Conservation (phyloP, 1,139 yeast species). For the Candida glucosophila region DNA sequence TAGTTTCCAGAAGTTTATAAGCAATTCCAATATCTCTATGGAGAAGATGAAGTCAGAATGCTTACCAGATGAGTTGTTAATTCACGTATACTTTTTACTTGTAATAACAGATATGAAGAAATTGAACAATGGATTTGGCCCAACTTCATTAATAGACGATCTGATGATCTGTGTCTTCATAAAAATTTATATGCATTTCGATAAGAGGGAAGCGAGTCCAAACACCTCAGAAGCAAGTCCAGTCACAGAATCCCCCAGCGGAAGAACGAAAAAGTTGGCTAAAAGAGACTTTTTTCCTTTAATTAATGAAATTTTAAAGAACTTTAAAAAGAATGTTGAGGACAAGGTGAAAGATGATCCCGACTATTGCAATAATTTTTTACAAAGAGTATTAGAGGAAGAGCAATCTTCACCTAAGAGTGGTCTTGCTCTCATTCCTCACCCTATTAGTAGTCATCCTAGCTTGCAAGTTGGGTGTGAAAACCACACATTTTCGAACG, state of each 20-base stretch:
- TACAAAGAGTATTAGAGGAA: constrained; percentile 5
- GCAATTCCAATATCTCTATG: constrained; percentile 27
- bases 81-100: constrained; percentile 35
- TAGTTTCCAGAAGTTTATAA: constrained; percentile 37
- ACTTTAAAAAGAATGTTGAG: constrained; percentile 23
- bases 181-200: constrained; percentile 30
- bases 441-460: background rate
- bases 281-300: constrained; percentile 38
- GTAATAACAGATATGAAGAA: constrained; percentile 60
- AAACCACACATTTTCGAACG: too few species aligned
- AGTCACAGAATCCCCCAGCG: constrained; percentile 20
- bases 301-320: constrained; percentile 26
- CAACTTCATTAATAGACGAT: constrained; percentile 73
- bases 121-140: constrained; percentile 73
- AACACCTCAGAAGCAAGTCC: constrained; percentile 2
- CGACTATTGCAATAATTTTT: constrained; percentile 23
- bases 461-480: background rate
- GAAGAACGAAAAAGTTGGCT: constrained; percentile 31
- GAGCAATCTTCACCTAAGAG: background rate
- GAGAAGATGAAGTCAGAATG: constrained; percentile 21
- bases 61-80: constrained; percentile 19
- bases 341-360: constrained; percentile 21
- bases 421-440: too few species aligned
- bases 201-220: constrained; percentile 3
- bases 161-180: constrained; percentile 58